Base-by-base conservation (phyloP, 192 early-diverging fungal species). In the Umbelopsis vinacea region DNA sequence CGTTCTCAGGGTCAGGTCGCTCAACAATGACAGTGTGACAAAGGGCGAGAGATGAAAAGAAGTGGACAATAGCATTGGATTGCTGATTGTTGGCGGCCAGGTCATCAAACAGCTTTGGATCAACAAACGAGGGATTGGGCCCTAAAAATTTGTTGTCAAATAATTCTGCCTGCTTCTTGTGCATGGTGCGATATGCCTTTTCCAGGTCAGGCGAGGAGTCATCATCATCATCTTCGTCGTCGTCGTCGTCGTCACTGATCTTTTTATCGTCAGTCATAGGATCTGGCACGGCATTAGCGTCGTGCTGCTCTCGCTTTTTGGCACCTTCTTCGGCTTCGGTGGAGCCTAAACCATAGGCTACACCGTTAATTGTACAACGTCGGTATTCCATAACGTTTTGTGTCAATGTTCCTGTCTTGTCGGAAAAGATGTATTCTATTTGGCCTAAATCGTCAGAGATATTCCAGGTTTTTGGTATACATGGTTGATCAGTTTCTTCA, bases 341-440 rank as follows among this genome's bases (percentile, higher is more conserved):
- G 35, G 87, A 81, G 24, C 87, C 88, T 33, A 83, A 57, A 57
- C 95, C 96, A 74, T 97, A 97, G 12, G 92, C 81, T 17, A 89
- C 82, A 17, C 95, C 97, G 35, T 89, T 89, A 55, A 96, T 95
- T 0, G 93, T 91, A 79, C 95, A 97, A 76, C 93, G 92, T 53
- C 92, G 90, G 71, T 96, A 97, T 79, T 94, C 93, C 97, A 99
- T 99, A 9, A 96, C 89, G 75, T 99, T 99, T 73, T 94, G 92
- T 0, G 97, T 99, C 47, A 99, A 79, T 2, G 97, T 99, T 9
- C 97, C 96, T 0, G 97, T 99, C 68, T 99, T 99, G 82, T 99
- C 97, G 24, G 92, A 93, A 74, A 99, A 98, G 14, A 98, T 88
- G 82, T 98, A 98, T 77, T 97, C 93, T 38, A 99, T 94, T 76